Conservation (phyloP, 2,329 filamentous ascomycete genomes). For the Epichloe sibirici region DNA sequence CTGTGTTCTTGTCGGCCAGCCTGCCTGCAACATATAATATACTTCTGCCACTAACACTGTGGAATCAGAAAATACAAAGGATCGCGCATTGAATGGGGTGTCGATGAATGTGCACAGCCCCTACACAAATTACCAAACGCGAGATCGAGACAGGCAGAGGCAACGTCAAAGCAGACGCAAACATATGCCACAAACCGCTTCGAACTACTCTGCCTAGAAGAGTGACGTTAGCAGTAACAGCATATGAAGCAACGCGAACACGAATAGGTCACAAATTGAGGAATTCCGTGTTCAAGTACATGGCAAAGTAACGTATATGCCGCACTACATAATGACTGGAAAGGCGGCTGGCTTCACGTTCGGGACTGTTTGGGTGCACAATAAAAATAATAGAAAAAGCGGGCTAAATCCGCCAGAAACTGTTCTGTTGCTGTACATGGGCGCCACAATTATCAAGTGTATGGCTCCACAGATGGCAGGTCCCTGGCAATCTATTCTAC, state of each 20-base stretch:
- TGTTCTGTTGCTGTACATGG: neutral
- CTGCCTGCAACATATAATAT: neutral
- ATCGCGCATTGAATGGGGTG: constrained; percentile 54
- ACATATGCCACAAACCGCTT: constrained; percentile 45
- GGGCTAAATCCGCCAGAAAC: neutral
- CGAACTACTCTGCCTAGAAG: constrained; percentile 41
- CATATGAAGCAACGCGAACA: neutral
- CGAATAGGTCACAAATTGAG: neutral
- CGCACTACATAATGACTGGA: neutral
- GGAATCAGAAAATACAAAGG: constrained; percentile 50
- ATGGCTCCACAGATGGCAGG: neutral
- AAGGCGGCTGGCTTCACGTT: neutral
- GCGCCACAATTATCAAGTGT: neutral
- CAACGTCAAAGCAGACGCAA: constrained; percentile 10
- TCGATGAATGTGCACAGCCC: constrained; percentile 59
- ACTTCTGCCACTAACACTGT: neutral
- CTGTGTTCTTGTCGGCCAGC: neutral
- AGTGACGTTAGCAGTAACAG: neutral
- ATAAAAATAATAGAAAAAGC: neutral
- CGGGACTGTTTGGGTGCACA: neutral
- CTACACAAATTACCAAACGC: constrained; percentile 21
- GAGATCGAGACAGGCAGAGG: neutral
- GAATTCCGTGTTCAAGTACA: neutral
- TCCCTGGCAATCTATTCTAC: neutral
- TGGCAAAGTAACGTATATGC: neutral